These are phyloP conservation scores for Plectosphaerella cucumerina DNA, from an alignment of 2,329 filamentous ascomycete genomes.

Conservation along the genomic window DNA sequence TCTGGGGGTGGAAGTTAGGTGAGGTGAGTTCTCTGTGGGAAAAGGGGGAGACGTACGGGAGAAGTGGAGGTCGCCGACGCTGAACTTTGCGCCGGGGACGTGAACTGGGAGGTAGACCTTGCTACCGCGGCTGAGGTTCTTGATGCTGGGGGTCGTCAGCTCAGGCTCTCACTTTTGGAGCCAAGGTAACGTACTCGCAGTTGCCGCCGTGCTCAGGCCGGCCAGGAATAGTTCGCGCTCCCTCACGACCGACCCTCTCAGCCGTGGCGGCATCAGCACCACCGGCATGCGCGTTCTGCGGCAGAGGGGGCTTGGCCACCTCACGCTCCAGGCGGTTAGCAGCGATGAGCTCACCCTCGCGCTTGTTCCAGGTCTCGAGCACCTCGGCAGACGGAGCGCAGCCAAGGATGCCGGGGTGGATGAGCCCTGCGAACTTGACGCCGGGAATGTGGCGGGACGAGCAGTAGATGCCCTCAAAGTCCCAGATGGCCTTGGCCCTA, in stretches of 20 bases:
- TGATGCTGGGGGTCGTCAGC: conserved; percentile 47
- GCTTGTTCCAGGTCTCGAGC: conserved; percentile 76
- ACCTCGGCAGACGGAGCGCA: conserved; percentile 79
- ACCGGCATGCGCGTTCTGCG: conserved; percentile 70
- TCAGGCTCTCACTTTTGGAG: conserved; percentile 1
- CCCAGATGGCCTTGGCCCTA: conserved; percentile 54
- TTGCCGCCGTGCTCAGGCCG: conserved; percentile 86
- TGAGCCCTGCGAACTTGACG: conserved; percentile 82
- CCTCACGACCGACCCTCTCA: conserved; percentile 68
- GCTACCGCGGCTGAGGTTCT: conserved; percentile 73
- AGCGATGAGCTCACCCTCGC: conserved; percentile 75
- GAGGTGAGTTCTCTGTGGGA: background rate
- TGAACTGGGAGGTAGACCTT: conserved; percentile 88
- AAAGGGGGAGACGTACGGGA: conserved; percentile 42
- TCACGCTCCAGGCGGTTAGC: conserved; percentile 61
- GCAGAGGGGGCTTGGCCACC: conserved; percentile 74
- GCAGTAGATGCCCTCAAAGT: conserved; percentile 62
- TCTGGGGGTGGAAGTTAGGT: too few relatives aligned
- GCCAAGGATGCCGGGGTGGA: conserved; percentile 87
- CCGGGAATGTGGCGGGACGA: conserved; percentile 82
- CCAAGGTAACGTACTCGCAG: conserved; percentile 52
- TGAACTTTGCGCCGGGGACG: conserved; percentile 82
- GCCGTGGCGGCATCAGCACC: conserved; percentile 52
- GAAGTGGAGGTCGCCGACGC: conserved; percentile 85
- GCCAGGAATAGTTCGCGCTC: conserved; percentile 80